phyloP scores from a whole-genome alignment of 345 rosid genomes.

The Kernera saxatilis region DNA sequence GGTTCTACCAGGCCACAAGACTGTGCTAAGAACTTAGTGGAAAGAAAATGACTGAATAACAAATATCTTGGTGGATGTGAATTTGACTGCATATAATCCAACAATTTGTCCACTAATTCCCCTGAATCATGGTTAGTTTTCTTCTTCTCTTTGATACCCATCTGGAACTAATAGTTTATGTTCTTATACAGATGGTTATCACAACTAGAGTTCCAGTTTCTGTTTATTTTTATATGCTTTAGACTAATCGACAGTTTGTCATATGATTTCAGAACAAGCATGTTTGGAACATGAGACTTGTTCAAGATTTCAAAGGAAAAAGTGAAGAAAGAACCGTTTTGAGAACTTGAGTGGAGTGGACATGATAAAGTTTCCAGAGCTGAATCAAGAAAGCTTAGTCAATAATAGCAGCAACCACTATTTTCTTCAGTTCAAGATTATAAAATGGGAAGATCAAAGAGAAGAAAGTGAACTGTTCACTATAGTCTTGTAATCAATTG shows the following conservation, averaged over 20 bases:
- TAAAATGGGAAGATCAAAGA: neutral
- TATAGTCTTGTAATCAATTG: neutral
- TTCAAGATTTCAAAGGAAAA: neutral
- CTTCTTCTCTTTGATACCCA: neutral
- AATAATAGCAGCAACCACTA: neutral
- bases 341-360: neutral
- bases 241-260: neutral
- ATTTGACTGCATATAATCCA: neutral
- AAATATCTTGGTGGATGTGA: neutral
- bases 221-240: neutral
- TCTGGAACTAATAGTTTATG: neutral
- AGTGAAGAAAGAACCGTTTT: neutral
- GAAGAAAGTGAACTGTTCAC: neutral
- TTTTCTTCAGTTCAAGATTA: neutral
- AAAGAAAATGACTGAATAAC: neutral
- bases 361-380: neutral
- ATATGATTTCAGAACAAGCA: neutral
- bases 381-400: neutral
- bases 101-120: neutral
- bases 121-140: slow-evolving; percentile 2
- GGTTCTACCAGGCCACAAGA: slow-evolving; percentile 17
- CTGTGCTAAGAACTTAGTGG: neutral
- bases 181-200: neutral
- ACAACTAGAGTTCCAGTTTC: neutral
- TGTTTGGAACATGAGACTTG: slow-evolving; percentile 1